These are phyloP conservation scores for Parachaetomium inaequale DNA, from an alignment of 495 filamentous ascomycete genomes.

Conservation along the genomic window DNA sequence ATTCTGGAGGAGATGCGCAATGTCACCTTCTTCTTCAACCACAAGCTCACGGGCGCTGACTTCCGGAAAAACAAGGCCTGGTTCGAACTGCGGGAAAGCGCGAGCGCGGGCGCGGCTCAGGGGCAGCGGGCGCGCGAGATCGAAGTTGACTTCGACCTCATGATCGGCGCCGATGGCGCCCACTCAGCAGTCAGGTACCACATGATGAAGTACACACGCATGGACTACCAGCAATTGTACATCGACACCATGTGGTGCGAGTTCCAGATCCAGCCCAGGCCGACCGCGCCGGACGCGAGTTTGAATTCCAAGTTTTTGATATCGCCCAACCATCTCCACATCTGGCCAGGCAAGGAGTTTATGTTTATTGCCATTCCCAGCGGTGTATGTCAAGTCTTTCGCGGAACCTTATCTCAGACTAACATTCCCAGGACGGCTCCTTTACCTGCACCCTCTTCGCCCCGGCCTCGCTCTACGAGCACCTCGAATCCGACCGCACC, in stretches of 20 bases:
- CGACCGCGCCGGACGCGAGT: conserved; percentile 29
- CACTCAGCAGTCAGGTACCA: conserved; percentile 87
- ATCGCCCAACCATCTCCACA: conserved; percentile 89
- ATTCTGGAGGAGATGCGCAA: conserved; percentile 77
- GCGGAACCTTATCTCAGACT: not conserved
- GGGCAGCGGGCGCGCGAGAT: conserved; percentile 47
- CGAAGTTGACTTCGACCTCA: conserved; percentile 78
- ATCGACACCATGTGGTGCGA: conserved; percentile 98
- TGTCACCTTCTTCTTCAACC: conserved; percentile 84
- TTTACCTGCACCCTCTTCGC: conserved; percentile 97
- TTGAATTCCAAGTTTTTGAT: conserved; percentile 63
- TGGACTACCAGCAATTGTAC: conserved; percentile 92
- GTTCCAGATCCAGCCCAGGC: conserved; percentile 64
- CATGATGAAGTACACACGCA: conserved; percentile 86
- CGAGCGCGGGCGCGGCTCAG: conserved; percentile 8
- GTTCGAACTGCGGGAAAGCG: conserved; percentile 63
- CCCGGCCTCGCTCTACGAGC: conserved; percentile 55
- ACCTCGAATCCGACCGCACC: conserved; percentile 53
- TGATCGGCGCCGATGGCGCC: conserved; percentile 95
- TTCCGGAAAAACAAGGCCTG: conserved; percentile 75
- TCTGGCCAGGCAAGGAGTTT: conserved; percentile 87
- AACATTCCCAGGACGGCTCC: conserved; percentile 61
- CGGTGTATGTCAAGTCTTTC: conserved; percentile 38
- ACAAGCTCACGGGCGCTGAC: conserved; percentile 85
- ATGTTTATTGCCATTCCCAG: conserved; percentile 99